phyloP scores from a whole-genome alignment of 129 eudicot species.

The Lactuca saligna region DNA sequence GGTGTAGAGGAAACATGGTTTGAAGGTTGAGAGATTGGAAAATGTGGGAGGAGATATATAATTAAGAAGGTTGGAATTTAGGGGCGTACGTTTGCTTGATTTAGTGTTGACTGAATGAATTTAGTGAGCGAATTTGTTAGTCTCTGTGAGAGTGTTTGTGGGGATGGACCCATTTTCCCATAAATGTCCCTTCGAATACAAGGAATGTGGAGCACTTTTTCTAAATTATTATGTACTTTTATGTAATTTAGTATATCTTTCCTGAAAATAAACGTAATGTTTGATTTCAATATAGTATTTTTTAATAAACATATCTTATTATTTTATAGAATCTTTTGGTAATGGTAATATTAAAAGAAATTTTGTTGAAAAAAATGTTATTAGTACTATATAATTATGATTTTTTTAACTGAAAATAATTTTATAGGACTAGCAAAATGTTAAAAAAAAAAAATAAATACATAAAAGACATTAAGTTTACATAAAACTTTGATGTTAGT shows the following conservation, averaged over 20 bases:
- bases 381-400: no score
- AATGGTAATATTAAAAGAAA: no score
- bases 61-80: constrained; percentile 5
- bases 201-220: constrained; percentile 25
- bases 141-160: background rate
- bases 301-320: no score
- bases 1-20: constrained; percentile 35
- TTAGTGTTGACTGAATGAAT: constrained; percentile 22
- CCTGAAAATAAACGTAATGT: background rate
- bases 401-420: no score
- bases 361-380: no score
- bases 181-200: constrained; percentile 32
- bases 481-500: no score
- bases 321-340: no score
- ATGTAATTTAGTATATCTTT: background rate
- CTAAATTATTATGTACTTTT: constrained; percentile 10
- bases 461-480: no score
- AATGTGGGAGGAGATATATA: constrained; percentile 31
- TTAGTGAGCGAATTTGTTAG: background rate
- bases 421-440: no score
- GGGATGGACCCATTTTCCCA: constrained; percentile 26
- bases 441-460: no score
- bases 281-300: no score
- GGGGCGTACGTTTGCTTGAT: constrained; percentile 6
- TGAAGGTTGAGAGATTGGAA: constrained; percentile 29